Conservation (phyloP, 192 early-diverging fungal species). For the Coemansia sp. region DNA sequence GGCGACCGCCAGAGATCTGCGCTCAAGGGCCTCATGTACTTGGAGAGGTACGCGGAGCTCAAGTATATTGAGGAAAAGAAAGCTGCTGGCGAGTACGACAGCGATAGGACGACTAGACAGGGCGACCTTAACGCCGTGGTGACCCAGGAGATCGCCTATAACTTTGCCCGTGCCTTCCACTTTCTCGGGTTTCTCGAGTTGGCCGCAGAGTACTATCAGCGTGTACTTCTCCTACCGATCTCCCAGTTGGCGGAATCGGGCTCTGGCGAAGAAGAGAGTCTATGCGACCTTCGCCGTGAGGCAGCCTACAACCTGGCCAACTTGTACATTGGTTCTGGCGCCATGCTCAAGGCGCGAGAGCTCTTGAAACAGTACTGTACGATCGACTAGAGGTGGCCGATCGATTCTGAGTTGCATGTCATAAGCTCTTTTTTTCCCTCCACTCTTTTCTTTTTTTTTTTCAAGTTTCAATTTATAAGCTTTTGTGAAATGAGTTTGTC, state of each 20-base stretch:
- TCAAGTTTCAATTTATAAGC: background rate
- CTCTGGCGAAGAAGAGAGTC: background rate
- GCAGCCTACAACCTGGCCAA: conserved; percentile 89
- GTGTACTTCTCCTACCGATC: conserved; percentile 66
- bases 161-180: conserved; percentile 89
- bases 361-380: conserved; percentile 78
- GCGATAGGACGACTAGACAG: background rate
- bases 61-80: conserved; percentile 24
- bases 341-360: conserved; percentile 66
- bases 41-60: conserved; percentile 52
- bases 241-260: conserved; percentile 19
- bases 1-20: conserved; percentile 11
- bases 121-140: conserved; percentile 23
- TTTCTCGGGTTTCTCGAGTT: conserved; percentile 79
- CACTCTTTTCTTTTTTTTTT: background rate
- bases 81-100: conserved; percentile 16
- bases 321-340: conserved; percentile 79
- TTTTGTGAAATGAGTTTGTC: conserved; percentile 20
- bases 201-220: conserved; percentile 85
- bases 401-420: background rate
- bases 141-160: conserved; percentile 70
- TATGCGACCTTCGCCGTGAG: conserved; percentile 66
- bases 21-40: conserved; percentile 36
- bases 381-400: conserved; percentile 43
- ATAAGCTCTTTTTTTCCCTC: background rate